Conservation (phyloP, 2,329 filamentous ascomycete genomes). For the Pyrenophora graminea region DNA sequence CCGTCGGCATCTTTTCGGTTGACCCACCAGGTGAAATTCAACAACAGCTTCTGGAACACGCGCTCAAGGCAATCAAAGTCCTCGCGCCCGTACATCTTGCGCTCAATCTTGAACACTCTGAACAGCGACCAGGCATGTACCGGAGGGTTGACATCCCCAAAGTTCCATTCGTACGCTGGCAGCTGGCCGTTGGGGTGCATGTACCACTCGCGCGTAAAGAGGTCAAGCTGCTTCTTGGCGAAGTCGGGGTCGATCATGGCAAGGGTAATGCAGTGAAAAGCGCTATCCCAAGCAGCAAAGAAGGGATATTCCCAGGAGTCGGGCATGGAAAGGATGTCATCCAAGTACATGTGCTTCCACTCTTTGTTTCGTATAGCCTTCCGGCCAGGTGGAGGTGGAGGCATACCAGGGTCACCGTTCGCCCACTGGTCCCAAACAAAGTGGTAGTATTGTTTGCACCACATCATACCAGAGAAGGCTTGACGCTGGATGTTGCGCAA, state of each 20-base stretch:
- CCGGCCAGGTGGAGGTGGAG: slow-evolving; percentile 78
- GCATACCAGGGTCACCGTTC: slow-evolving; percentile 86
- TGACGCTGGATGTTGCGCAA: slow-evolving; percentile 93
- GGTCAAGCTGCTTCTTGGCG: slow-evolving; percentile 94
- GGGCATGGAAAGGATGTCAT: slow-evolving; percentile 96
- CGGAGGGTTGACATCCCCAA: slow-evolving; percentile 93
- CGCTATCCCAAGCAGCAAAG: slow-evolving; percentile 96
- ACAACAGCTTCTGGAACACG: slow-evolving; percentile 91
- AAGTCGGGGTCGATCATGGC: slow-evolving; percentile 98
- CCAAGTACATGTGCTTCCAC: slow-evolving; percentile 94
- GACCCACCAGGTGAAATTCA: slow-evolving; percentile 99
- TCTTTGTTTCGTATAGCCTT: slow-evolving; percentile 83
- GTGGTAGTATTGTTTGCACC: slow-evolving; percentile 96
- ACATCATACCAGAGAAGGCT: slow-evolving; percentile 95
- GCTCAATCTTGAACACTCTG: slow-evolving; percentile 95
- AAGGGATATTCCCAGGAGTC: slow-evolving; percentile 99
- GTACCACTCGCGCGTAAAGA: slow-evolving; percentile 98
- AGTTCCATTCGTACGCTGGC: slow-evolving; percentile 96
- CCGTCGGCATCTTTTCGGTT: slow-evolving; percentile 93
- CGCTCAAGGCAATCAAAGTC: slow-evolving; percentile 95
- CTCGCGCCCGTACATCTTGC: slow-evolving; percentile 93
- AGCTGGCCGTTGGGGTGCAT: slow-evolving; percentile 97
- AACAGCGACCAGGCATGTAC: slow-evolving; percentile 97
- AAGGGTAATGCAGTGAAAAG: slow-evolving; percentile 93
- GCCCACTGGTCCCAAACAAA: slow-evolving; percentile 99